Evolutionary conservation across 495 filamentous ascomycete genomes (phyloP).

Genomic region (Haplographium delicatum): DNA sequence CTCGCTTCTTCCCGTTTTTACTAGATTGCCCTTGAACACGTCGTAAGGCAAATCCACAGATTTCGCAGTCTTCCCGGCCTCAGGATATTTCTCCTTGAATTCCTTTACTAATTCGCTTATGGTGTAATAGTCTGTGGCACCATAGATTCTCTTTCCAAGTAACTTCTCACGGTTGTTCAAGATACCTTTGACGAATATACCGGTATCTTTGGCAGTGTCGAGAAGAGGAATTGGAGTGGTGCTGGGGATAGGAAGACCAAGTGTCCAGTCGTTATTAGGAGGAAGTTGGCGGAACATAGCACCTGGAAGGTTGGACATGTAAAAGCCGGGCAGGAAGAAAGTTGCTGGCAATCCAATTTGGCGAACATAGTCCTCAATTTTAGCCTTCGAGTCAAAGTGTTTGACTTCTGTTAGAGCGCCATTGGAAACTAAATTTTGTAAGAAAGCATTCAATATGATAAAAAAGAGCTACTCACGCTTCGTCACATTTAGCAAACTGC

Average conservation of each 20-base stretch:
- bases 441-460: neutral
- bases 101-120: conserved; percentile 39
- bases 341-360: conserved; percentile 41
- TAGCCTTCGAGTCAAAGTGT: conserved; percentile 60
- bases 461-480: conserved; percentile 24
- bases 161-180: conserved; percentile 33
- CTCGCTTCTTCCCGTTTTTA: conserved; percentile 32
- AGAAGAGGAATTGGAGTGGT: conserved; percentile 46
- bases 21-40: conserved; percentile 40
- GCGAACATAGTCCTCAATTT: conserved; percentile 53
- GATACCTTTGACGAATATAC: conserved; percentile 53
- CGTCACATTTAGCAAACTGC: conserved; percentile 31
- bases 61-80: conserved; percentile 41
- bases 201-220: conserved; percentile 45
- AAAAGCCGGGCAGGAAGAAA: conserved; percentile 53
- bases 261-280: conserved; percentile 32
- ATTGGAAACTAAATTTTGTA: conserved; percentile 29
- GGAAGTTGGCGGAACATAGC: conserved; percentile 26
- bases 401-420: conserved; percentile 45
- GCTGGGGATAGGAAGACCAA: conserved; percentile 37
- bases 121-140: conserved; percentile 46
- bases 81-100: conserved; percentile 43
- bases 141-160: conserved; percentile 40
- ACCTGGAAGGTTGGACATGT: conserved; percentile 48
- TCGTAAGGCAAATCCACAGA: conserved; percentile 37